Base-by-base conservation (phyloP, 2,329 filamentous ascomycete genomes). In the Plenodomus tracheiphilus region DNA sequence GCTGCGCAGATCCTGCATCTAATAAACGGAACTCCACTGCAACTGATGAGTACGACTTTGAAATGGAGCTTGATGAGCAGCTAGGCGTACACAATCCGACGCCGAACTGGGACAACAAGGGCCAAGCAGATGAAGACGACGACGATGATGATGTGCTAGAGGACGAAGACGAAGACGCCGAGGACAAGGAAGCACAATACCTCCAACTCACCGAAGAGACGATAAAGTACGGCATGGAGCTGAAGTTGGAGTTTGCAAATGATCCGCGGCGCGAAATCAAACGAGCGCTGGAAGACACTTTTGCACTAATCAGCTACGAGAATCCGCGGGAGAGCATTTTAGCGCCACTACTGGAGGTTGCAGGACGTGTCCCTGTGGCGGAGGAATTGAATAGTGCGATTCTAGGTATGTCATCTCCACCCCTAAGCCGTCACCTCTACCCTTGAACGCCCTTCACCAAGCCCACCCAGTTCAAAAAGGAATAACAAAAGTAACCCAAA, bases 321-420 rank as follows among this genome's bases (percentile, higher is more conserved):
- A 89, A 97, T 65, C 89, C 92, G 0, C 79, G 88, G 15, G 84
- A 86, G 59, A 90, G 89, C 54, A 83, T 87, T 50, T 82, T 97
- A 49, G 86, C 87, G 15, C 87, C 90, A 65, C 76, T 97, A 51
- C 77, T 99, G 48, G 89, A 96, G 62, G 79, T 82, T 34, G 83
- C 82, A 43, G 91, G 89, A 1, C 80, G 94, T 37, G 83, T 86
- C 16, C 80, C 84, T 16, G 90, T 97, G 35, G 92, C 92, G 8
- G 94, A 99, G 75, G 92, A 96, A 71, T 78, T 99, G 47, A 97
- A 97, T 72, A 89, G 90, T 52, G 92, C 91, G 39, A 96, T 99
- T 62, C 73, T 99, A 51, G 85, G 91, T 96, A 65, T 38, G 60
- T 67, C 18, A 35, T 8, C 13, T 25, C 17, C 28, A 22, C 15